Evolutionary conservation across 768 basidiomycete species (phyloP).

Genomic region (Kwoniella dejecticola): DNA sequence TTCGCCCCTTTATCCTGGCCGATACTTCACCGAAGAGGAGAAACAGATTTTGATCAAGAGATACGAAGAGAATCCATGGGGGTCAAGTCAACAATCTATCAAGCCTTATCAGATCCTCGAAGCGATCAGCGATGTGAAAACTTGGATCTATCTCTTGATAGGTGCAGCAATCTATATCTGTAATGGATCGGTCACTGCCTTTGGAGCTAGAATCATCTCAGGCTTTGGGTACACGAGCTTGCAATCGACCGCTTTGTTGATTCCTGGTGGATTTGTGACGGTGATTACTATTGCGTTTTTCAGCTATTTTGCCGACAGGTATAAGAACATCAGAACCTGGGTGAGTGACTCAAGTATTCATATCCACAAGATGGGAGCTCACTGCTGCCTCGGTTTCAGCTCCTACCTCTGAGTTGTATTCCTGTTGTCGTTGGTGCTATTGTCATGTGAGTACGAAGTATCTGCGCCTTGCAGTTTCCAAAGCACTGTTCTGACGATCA

Average conservation of each 20-base stretch:
- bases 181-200: conserved; percentile 52
- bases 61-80: conserved; percentile 41
- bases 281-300: conserved; percentile 52
- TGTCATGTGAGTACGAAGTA: conserved; percentile 33
- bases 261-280: conserved; percentile 56
- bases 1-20: conserved; percentile 44
- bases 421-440: conserved; percentile 55
- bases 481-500: conserved; percentile 23
- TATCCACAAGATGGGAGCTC: neutral
- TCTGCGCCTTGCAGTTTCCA: neutral
- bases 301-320: conserved; percentile 46
- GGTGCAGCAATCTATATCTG: conserved; percentile 53
- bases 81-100: conserved; percentile 36
- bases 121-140: conserved; percentile 52
- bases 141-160: conserved; percentile 55
- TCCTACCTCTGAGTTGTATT: conserved; percentile 51
- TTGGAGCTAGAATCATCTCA: conserved; percentile 55
- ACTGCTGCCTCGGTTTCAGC: conserved; percentile 11
- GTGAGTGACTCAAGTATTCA: conserved; percentile 28
- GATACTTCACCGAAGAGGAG: conserved; percentile 52
- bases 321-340: conserved; percentile 46
- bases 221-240: conserved; percentile 55
- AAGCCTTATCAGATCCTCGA: conserved; percentile 48
- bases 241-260: conserved; percentile 45
- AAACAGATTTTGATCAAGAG: conserved; percentile 39